phyloP scores from a whole-genome alignment of 164 flowering plant species.

The Taxillus chinensis region DNA sequence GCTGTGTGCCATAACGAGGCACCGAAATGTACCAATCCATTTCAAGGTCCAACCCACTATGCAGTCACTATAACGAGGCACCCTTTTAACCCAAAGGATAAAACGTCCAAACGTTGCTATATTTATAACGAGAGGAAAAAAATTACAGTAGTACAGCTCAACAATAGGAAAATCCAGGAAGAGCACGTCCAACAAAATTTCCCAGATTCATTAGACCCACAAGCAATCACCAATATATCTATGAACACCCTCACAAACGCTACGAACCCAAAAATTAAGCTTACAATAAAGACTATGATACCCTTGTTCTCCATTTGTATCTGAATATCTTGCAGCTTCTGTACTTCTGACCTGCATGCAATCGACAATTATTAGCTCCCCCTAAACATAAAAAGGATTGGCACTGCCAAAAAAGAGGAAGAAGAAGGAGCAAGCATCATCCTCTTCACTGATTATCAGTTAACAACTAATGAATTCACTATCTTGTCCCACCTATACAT shows the following conservation, averaged over 20 bases:
- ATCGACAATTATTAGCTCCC: neutral
- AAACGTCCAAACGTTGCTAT: too few species aligned
- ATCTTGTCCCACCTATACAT: too few species aligned
- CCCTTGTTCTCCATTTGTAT: constrained; percentile 66
- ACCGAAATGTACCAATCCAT: too few species aligned
- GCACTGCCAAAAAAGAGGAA: too few species aligned
- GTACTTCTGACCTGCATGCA: constrained; percentile 60
- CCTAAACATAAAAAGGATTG: too few species aligned
- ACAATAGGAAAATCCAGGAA: constrained; percentile 35
- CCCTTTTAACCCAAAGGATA: too few species aligned
- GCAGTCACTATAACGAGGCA: too few species aligned
- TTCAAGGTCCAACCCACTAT: too few species aligned
- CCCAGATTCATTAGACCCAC: constrained; percentile 34
- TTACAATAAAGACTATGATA: constrained; percentile 38
- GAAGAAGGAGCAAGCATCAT: neutral
- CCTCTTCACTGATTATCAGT: too few species aligned
- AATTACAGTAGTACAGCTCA: neutral
- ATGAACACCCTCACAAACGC: constrained; percentile 36
- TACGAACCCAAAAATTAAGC: constrained; percentile 44
- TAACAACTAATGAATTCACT: too few species aligned
- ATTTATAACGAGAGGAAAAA: neutral
- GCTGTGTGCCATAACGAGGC: too few species aligned
- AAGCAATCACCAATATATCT: constrained; percentile 33
- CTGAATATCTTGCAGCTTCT: constrained; percentile 41
- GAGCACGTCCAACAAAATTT: constrained; percentile 46